Evolutionary conservation across 2,329 filamentous ascomycete genomes (phyloP), one percentile per base, ranked within the genome.

Genomic region (Colletotrichum shisoi): DNA sequence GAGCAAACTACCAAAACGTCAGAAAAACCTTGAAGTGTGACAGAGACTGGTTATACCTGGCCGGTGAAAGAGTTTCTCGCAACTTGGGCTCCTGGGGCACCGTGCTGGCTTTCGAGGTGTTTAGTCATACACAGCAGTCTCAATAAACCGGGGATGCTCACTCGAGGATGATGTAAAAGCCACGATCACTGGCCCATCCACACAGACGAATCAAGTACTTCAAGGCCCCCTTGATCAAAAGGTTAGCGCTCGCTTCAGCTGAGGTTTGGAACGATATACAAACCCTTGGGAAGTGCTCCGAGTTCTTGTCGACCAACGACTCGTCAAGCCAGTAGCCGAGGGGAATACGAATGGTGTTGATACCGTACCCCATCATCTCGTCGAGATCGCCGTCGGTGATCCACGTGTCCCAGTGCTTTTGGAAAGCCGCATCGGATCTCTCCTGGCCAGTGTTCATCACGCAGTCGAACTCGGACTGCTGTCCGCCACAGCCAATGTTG

Each of bases 311-410:
- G 12, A 87, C 81, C 2, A 84, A 73, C 44, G 79, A 78, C 71
- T 85, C 83, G 46, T 82, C 76, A 44, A 86, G 76, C 84, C 84
- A 87, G 74, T 84, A 87, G 9, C 84, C 85, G 3, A 87, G 75
- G 0, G 84, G 84, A 24, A 87, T 80, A 5, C 84, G 79, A 53
- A 87, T 77, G 0, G 84, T 83, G 72, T 87, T 86, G 46, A 87
- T 74, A 0, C 83, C 83, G 48, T 79, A 81, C 48, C 73, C 76
- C n/a, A 76, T 72, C 76, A 87, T 86, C 69, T 81, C 73, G 24
- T 79, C 72, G 56, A 87, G 77, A 71, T 87, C 84, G 2, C 76
- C 71, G 62, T 81, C 71, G 4, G 79, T 83, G 68, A 85, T 82
- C 78, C 80, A 87, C 0, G 77, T 77, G 34, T 72, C 74, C 83